Evolutionary conservation across 2,329 filamentous ascomycete species (phyloP).

Genomic region (Fusarium mundagurra): DNA sequence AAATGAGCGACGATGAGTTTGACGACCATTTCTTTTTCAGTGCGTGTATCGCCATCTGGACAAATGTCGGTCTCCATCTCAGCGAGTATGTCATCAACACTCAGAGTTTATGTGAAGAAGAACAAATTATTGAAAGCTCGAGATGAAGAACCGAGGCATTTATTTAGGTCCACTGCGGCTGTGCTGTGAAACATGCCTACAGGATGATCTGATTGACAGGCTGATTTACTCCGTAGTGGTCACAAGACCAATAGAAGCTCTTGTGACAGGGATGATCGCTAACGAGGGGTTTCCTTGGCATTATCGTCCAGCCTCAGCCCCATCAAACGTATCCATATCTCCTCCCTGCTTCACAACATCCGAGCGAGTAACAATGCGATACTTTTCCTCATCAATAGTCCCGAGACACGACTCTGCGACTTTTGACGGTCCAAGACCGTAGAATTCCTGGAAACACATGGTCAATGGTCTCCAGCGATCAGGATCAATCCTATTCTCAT

Average conservation of each 20-base stretch:
- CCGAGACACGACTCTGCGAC: not conserved
- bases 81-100: rapidly evolving
- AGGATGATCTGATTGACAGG: not conserved
- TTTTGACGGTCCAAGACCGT: not conserved
- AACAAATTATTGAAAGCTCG: no score
- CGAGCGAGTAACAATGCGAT: not conserved
- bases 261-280: not conserved
- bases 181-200: not conserved
- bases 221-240: no score
- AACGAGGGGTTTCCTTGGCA: not conserved
- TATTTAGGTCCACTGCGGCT: not conserved
- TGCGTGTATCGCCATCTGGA: not conserved
- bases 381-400: not conserved
- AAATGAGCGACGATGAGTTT: slow-evolving; percentile 22
- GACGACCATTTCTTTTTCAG: slow-evolving; percentile 1
- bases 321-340: not conserved
- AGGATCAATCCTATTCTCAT: not conserved
- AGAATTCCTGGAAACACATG: not conserved
- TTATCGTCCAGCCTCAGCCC: not conserved
- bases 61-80: not conserved
- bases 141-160: not conserved
- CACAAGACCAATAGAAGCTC: no score
- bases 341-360: not conserved
- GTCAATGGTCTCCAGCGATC: not conserved
- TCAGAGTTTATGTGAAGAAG: rapidly evolving